Conservation (phyloP, 139 green algal genomes). For the Closterium sp. region DNA sequence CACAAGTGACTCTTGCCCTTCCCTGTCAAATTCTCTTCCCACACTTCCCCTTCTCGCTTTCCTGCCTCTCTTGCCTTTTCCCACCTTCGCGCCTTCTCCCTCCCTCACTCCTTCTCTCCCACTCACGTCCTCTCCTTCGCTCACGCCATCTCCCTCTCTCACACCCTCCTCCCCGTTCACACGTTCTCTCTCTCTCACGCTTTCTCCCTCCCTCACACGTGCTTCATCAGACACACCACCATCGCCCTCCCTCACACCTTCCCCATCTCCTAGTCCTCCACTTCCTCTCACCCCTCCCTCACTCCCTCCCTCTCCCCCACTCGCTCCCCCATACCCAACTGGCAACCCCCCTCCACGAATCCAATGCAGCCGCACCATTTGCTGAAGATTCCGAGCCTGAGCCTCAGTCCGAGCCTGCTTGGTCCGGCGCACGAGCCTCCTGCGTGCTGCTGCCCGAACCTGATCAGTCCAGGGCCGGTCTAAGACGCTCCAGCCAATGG, state of each 20-base stretch:
- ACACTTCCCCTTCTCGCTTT: neutral
- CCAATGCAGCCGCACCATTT: neutral
- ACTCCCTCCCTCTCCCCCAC: neutral
- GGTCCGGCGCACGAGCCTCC: neutral
- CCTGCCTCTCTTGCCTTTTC: neutral
- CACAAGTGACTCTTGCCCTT: neutral
- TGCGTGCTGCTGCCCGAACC: neutral
- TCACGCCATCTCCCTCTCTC: neutral
- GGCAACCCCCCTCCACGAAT: neutral
- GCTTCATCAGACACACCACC: neutral
- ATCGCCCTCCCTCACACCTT: neutral
- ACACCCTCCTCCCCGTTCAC: neutral
- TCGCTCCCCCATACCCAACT: neutral
- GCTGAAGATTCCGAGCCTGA: neutral
- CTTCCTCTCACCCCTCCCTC: neutral
- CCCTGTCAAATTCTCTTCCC: neutral
- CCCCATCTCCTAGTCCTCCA: neutral
- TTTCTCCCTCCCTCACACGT: neutral
- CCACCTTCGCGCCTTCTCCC: neutral
- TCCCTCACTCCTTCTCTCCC: neutral
- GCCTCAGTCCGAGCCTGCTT: neutral
- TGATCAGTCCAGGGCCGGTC: neutral
- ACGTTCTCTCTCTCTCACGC: too few species aligned
- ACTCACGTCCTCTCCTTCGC: neutral
- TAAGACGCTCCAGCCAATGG: neutral